Base-by-base conservation (phyloP, 805 yeast species). In the Schwanniomyces pseudopolymorphus region DNA sequence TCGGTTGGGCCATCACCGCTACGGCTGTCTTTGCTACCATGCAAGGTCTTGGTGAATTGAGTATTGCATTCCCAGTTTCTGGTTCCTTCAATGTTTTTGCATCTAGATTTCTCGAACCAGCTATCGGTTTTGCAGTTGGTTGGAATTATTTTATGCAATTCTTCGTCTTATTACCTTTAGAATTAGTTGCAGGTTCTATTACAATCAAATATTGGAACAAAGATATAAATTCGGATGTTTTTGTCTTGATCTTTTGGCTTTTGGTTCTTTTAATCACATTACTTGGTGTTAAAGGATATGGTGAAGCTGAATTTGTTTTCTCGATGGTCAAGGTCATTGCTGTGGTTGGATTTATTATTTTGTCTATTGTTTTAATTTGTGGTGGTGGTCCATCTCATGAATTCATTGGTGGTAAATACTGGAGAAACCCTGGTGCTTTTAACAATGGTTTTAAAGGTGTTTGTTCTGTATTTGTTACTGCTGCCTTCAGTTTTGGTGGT, bases 1-100 rank as follows among this genome's bases (percentile, higher is more conserved):
- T 83, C 44, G 83, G 80, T 50, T 78, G 80, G 72, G 50, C 64
- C 10, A 57, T 81, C 33, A 72, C 79, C 24, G 85, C 41, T 85
- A 48, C 58, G 79, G 4, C 72, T 82, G 83, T 42, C 81, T 72
- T 63, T 65, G 74, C 53, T 78, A 83, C 58, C 78, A 82, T 40
- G 24, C 40, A 33, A 16, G 79, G 86, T 2, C 63, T 81, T 25
- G 84, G 85, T 49, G 88, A 83, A 57, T 50, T 83, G 51, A 79
- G 84, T 33, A 79, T 81, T 33, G 70, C 81, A 3, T 80, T 77
- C 61, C 87, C 87, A 10, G 74, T 81, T 17, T 73, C 84, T 7
- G 87, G 87, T 60, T 82, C 85, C 4, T 83, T 83, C 54, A 75
- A 80, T 38, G 77, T 83, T 16, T 83, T 78, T 60, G 77, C 83